A percentile compares a stretch with the other conserved stretches of the same genome.
Conservation (phyloP, 768 basidiomycete species). For the Agrocybe praecox region DNA sequence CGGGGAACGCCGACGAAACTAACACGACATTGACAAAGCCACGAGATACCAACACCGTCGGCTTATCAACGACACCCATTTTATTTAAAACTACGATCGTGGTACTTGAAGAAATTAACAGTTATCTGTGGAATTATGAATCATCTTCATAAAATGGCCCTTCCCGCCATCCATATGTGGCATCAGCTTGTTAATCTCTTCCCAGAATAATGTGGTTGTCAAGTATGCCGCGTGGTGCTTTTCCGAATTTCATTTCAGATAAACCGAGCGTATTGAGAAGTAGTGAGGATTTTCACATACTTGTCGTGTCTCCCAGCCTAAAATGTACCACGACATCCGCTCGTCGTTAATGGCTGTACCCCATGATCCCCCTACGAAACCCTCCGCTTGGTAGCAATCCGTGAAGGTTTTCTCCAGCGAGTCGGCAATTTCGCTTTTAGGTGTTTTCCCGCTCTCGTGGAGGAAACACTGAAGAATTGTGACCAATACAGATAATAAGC, state of each 20-base stretch:
- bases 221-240: constrained; percentile 7
- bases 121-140: not conserved
- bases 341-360: constrained; percentile 10
- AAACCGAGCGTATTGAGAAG: no score
- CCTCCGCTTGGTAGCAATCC: constrained; percentile 12
- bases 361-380: constrained; percentile 13
- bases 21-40: no score
- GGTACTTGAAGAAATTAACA: no score
- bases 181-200: constrained; percentile 10
- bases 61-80: no score
- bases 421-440: not conserved
- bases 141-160: constrained; percentile 7
- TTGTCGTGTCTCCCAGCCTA: constrained; percentile 11
- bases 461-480: constrained; percentile 8
- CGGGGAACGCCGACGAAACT: no score
- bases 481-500: not conserved
- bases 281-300: constrained; percentile 2
- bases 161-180: constrained; percentile 10
- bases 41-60: no score
- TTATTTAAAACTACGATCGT: no score
- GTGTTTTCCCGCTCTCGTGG: not conserved
- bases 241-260: not conserved
- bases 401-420: constrained; percentile 15
- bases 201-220: constrained; percentile 7
- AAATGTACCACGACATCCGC: constrained; percentile 8